Base-by-base conservation (phyloP, 177 flowering plant species). In the Tripterygium wilfordii region DNA sequence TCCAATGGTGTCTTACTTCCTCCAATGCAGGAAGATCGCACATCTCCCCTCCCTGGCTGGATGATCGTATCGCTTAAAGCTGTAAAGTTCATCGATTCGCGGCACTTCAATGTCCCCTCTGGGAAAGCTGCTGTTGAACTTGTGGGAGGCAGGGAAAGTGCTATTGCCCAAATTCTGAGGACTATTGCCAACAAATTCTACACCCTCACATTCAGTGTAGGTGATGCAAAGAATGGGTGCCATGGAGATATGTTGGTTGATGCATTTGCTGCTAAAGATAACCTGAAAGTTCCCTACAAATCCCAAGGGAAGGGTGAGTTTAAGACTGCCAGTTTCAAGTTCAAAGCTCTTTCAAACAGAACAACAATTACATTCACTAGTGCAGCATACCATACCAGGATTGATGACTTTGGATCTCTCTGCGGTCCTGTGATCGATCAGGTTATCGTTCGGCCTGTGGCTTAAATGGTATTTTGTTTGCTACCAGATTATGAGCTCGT, bases 1-100 rank as follows among this genome's bases (percentile, higher is more conserved):
- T 51, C 85, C 36, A 55, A 67, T 41, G 96, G 98, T 3, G 73
- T 91, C 25, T 89, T 91, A 26, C 77, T 85, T 33, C 98, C 98
- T 18, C 96, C 98, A 1, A 74, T 35, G 29, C 91, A 79, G 29
- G 63, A 71, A 58, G 96, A 90, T 51, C 42, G 33, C 26, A 66
- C 70, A 20, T 90, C 97, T 24, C 96, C 96, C 13, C 82, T 91
- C 15, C 96, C 98, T 2, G 96, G 90, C 14, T 91, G 98, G 98
- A 83, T 88, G 35, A 78, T 88, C 3, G 96, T 85, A 45, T 91
- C 96, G 10, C 83, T 83, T 10, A 91, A 91, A 60, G 95, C 98
- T 4, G 82, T 91, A 1, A 91, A 77, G 46, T 85, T 73, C 76
- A 70, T 85, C 0, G 95, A 83, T 52, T 51, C 77, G 3, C 63